Base-by-base conservation (phyloP, 2,329 filamentous ascomycete species). In the Hymenotorrendiella dingleyae region DNA sequence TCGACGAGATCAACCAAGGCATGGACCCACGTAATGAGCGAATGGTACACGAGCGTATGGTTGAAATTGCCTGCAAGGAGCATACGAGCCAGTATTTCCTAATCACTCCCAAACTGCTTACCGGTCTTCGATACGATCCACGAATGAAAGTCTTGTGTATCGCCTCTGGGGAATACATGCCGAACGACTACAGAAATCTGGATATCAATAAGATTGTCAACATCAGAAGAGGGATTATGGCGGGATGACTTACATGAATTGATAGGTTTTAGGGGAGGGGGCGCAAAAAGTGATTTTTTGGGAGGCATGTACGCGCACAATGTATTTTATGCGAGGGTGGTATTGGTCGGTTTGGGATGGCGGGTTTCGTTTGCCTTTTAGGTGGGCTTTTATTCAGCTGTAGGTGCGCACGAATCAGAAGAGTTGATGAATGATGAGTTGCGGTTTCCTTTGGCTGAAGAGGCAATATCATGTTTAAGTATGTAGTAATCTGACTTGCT, bases 21-120 rank as follows among this genome's bases (percentile, higher is more conserved):
- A 98, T 98, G 93, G 93, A 98, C 64, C 93, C 91, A 32, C 83
- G 93, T 57, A 98, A 98, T 66, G 93, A 98, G 67, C 86, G 93
- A 55, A 94, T 96, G 79, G 90, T 98, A 12, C 93, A 98, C 67
- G 88, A 91, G 62, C 86, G 93, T 50, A 94, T 98, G 85, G 93
- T 98, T 7, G 89, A 96, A 59, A 96, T 98, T 60, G 93, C 93
- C 32, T 97, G 93, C 64, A 78, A 80, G 53, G 82, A 89, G 64
- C 80, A 84, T 62, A 80, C 79, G n/a, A 76, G 72, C 53, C 81
- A 85, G 67, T 98, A 98, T 68, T 98, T 98, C 70, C 79, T 98
- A 50, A 94, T 98, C 68, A 98, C 93, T 32, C 93, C 93, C 4
- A 98, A 98, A 68, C 72, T 98, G 47, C 78, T 98, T 46, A 85